Base-by-base conservation (phyloP, 768 basidiomycete species). In the Trametes cingulata region DNA sequence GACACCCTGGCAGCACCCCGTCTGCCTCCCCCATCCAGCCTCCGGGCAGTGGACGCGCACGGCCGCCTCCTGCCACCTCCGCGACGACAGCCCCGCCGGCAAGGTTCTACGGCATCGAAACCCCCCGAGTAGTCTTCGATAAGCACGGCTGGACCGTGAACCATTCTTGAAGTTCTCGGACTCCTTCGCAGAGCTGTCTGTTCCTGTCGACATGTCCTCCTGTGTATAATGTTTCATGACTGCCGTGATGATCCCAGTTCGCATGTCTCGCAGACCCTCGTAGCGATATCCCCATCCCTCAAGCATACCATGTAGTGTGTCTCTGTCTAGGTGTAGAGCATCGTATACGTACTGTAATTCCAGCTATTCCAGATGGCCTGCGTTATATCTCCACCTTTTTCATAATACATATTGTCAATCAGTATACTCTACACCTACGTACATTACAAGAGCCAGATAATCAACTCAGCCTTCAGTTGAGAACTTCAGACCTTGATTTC, bases 81-180 rank as follows among this genome's bases (percentile, higher is more conserved):
- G 27, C 27, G 5, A 27, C 56, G 7, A 19, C 37, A n/a, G 25
- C 22, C 19, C 24, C 46, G 39, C 29, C 46, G 6, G 12, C 39
- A 2, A 29, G 47, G 19, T 49, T 49, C 47, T 49, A 57, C 24
- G 56, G 46, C 12, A 57, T 57, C 27, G 56, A 57, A 13, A 49
- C 46, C 3, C 56, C 56, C 2, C 56, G 47, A 6, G 48, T 57
- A 37, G 47, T 57, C 2, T 57, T 41, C 29, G 56, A 49, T 25
- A 49, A 22, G 39, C 46, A 48, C 27, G 56, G 56, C n/a, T 57
- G 56, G 56, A 57, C 56, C 39, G 56, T 57, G 17, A 49, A 57
- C 47, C 10, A 22, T n/a, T 6, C 51, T 52, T 57, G 27, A 57
- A 27, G 1, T 8, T 15, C 6, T 17, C 6, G 29, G 29, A 33